Conservation (phyloP, 1,284 basidiomycete species). For the Baeospora myosura region DNA sequence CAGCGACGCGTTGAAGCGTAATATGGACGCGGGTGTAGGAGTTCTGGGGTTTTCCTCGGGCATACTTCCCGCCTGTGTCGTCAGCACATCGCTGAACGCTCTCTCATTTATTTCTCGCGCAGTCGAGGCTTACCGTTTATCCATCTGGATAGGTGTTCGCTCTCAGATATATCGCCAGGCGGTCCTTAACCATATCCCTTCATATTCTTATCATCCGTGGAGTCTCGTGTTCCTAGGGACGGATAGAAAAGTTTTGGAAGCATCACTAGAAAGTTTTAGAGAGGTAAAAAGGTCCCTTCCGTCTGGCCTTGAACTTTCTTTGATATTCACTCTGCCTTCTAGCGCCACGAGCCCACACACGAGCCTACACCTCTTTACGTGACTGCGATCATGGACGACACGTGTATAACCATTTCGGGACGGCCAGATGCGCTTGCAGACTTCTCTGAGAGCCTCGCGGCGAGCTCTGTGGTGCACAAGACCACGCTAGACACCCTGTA, state of each 20-base stretch:
- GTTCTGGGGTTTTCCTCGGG: conserved; percentile 59
- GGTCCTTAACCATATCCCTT: conserved; percentile 16
- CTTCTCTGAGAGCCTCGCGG: conserved; percentile 33
- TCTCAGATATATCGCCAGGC: conserved; percentile 35
- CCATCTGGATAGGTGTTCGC: conserved; percentile 53
- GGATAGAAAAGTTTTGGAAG: conserved; percentile 24
- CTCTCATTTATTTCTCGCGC: conserved; percentile 37
- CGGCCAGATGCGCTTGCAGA: conserved; percentile 38
- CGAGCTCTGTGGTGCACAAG: conserved; percentile 26
- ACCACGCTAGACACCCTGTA: conserved; percentile 47
- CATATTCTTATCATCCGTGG: conserved; percentile 36
- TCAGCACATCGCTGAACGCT: conserved; percentile 36
- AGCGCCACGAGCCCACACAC: conserved; percentile 14
- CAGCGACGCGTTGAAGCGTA: conserved; percentile 26
- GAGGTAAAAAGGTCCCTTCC: conserved; percentile 23
- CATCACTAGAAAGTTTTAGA: conserved; percentile 30
- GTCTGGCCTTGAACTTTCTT: conserved; percentile 7
- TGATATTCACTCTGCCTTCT: conserved; percentile 4
- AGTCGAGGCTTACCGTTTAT: conserved; percentile 44
- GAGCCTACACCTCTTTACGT: conserved; percentile 30
- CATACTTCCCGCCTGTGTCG: conserved; percentile 48
- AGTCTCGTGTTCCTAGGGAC: conserved; percentile 43
- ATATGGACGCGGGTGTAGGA: conserved; percentile 27
- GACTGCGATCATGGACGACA: conserved; percentile 42
- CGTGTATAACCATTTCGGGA: conserved; percentile 51